Conservation (phyloP, 306 rosid genomes). For the Pyrus communis region DNA sequence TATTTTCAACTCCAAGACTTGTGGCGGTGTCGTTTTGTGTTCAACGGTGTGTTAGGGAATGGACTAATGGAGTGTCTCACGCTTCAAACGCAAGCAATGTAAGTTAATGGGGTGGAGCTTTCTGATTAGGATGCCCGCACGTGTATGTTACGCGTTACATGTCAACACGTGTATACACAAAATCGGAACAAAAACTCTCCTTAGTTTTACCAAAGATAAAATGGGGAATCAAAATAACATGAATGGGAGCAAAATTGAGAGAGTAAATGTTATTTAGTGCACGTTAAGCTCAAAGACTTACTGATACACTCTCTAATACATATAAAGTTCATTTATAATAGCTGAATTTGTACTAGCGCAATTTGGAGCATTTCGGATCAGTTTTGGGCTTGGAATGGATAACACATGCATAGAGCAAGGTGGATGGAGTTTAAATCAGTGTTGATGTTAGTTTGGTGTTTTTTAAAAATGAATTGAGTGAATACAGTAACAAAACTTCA, state of each 20-base stretch:
- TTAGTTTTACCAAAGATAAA: not conserved
- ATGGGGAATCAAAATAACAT: not conserved
- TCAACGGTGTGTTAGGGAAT: not conserved
- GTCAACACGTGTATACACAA: slow-evolving; percentile 18
- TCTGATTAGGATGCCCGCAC: slow-evolving; percentile 44
- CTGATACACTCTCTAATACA: too few species aligned
- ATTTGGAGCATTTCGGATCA: too few species aligned
- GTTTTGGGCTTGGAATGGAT: too few species aligned
- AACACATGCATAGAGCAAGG: too few species aligned
- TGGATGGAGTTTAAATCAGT: fast-evolving
- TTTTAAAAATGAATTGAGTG: too few species aligned
- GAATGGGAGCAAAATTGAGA: not conserved
- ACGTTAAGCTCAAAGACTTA: too few species aligned
- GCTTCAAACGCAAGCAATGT: slow-evolving; percentile 52
- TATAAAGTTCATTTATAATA: too few species aligned
- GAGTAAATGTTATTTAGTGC: too few species aligned
- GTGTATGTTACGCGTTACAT: slow-evolving; percentile 29
- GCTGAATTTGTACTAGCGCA: not conserved
- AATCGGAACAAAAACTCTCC: not conserved
- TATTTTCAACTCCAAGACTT: not conserved
- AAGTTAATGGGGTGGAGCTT: slow-evolving; percentile 44
- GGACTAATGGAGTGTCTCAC: slow-evolving; percentile 24
- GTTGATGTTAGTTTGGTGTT: not conserved
- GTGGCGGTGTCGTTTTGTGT: not conserved
- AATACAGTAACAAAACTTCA: too few species aligned